phyloP scores from a whole-genome alignment of 257 asterid species.

The Linderniella brevidens region DNA sequence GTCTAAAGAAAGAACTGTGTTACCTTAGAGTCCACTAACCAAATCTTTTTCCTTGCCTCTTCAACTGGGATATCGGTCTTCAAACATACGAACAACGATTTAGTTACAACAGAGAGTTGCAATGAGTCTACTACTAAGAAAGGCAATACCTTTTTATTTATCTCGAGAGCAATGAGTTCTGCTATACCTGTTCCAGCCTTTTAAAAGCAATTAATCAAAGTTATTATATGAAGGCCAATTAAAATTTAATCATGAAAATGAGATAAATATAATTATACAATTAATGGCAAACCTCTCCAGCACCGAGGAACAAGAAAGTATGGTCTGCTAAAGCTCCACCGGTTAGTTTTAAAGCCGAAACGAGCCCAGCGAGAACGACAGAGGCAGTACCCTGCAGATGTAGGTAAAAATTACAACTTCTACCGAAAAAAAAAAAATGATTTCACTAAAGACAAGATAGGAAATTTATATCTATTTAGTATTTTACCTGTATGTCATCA shows the following conservation, averaged over 20 bases:
- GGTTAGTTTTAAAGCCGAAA: slow-evolving; percentile 34
- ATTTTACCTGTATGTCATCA: slow-evolving; percentile 58
- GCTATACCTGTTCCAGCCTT: slow-evolving; percentile 6
- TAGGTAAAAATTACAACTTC: too few species aligned
- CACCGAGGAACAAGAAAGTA: slow-evolving; percentile 66
- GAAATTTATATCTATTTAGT: too few species aligned
- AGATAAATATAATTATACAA: background rate
- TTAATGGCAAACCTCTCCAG: slow-evolving; percentile 43
- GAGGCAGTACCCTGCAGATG: slow-evolving; percentile 70
- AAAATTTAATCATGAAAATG: background rate
- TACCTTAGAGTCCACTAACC: slow-evolving; percentile 46
- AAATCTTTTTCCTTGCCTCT: slow-evolving; percentile 54
- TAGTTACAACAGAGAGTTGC: background rate
- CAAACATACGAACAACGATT: slow-evolving; percentile 2
- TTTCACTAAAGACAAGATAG: too few species aligned
- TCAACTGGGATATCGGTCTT: slow-evolving; percentile 48
- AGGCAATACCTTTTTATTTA: too few species aligned
- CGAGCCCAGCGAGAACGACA: slow-evolving; percentile 56
- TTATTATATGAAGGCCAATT: background rate
- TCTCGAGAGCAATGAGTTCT: slow-evolving; percentile 5
- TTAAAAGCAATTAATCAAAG: background rate
- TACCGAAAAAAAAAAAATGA: background rate
- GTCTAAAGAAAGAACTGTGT: too few species aligned
- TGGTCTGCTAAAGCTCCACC: slow-evolving; percentile 58
- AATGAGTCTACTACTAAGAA: background rate